phyloP scores from a whole-genome alignment of 768 basidiomycete genomes.

The Suillus brevipes region DNA sequence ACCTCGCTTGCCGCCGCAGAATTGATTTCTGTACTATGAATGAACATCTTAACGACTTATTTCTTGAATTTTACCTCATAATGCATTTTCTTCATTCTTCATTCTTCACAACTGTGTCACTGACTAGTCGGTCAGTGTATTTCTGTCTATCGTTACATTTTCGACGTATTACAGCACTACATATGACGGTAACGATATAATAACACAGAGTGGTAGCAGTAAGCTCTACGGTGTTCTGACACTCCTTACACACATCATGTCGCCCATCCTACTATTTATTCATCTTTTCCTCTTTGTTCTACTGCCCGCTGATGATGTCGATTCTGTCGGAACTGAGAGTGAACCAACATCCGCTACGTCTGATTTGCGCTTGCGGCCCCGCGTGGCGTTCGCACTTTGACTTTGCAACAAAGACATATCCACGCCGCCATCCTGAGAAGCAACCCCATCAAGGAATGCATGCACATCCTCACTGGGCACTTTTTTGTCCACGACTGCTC shows the following conservation, averaged over 20 bases:
- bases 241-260: constrained; percentile 2
- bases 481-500: constrained; percentile 28
- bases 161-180: constrained; percentile 10
- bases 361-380: constrained; percentile 43
- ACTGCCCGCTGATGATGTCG: constrained; percentile 12
- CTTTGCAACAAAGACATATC: not conserved
- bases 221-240: constrained; percentile 1
- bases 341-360: constrained; percentile 23
- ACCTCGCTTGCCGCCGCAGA: constrained; percentile 14
- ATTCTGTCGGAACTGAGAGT: constrained; percentile 1
- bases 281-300: constrained; percentile 34
- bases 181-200: constrained; percentile 4
- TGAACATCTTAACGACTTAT: not conserved
- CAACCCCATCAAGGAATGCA: constrained; percentile 46
- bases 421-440: constrained; percentile 31
- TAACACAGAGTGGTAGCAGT: not conserved
- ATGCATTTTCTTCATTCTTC: not conserved
- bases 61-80: not conserved
- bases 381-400: not conserved
- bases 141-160: constrained; percentile 4
- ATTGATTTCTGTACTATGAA: not conserved
- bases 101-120: not conserved
- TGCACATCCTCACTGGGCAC: constrained; percentile 37
- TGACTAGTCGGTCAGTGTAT: not conserved
- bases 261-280: constrained; percentile 5